Base-by-base conservation (phyloP, 495 filamentous ascomycete genomes). In the Talaromyces proteolyticus region DNA sequence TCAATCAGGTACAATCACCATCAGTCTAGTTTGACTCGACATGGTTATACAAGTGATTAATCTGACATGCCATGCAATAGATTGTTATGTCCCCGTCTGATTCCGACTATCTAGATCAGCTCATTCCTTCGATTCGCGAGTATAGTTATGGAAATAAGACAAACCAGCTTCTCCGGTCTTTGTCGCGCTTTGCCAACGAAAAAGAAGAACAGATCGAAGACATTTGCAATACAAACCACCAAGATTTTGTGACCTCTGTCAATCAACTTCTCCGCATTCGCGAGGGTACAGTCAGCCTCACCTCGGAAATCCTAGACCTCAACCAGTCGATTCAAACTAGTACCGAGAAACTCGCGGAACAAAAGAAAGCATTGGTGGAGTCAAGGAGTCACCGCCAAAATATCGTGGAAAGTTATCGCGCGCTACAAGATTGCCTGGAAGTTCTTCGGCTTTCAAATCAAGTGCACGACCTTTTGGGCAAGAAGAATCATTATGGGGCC, bases 251-350 rank as follows among this genome's bases (percentile, higher is more conserved):
- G 25, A 81, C 73, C 19, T 96, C 92, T 6, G 89, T 97, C 55
- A 93, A 92, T 58, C 88, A 95, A 56, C 81, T 99, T 17, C 88
- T 95, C 49, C 81, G 84, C 36, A 90, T 96, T 17, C 83, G 91
- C 43, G 86, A 95, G 65, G 91, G 89, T 11, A 95, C 91, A 0
- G 88, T 91, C 5, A 75, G 79, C 44, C 67, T 99, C 49, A 96
- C 91, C 0, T 77, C 85, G n/a, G 89, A 97, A 65, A 96, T 96
- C 52, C 73, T 97, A 52, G 79, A 87, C 51, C 75, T 99, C 50
- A 96, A 95, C 58, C 86, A 94, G 59, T 91, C 89, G 16, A 96
- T 97, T 41, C 94, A 96, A 66, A 74, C 82, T n/a, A 95, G 89
- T 59, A 97, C 92, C 1, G 91, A 96, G 72, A 91, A 88, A 57